These are phyloP conservation scores for Chondrostereum purpureum DNA, from an alignment of 1,284 basidiomycete genomes.

Conservation along the genomic window DNA sequence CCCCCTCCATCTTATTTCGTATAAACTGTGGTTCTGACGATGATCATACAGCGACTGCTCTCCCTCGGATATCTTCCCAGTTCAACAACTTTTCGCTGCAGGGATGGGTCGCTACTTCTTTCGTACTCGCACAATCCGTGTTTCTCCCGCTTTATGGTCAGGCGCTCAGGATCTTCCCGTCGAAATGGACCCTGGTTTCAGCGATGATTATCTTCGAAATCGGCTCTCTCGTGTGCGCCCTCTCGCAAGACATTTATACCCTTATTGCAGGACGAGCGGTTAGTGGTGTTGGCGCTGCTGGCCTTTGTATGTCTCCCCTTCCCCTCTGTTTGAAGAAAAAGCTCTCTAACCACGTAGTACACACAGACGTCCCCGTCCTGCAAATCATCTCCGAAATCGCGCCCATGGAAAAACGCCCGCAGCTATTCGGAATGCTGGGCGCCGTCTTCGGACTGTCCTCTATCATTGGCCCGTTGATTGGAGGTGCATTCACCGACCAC, in stretches of 20 bases:
- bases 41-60: neutral
- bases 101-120: conserved; percentile 35
- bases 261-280: conserved; percentile 44
- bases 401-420: conserved; percentile 7
- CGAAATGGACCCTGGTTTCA: conserved; percentile 35
- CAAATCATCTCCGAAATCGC: conserved; percentile 28
- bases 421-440: conserved; percentile 9
- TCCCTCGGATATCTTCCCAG: conserved; percentile 26
- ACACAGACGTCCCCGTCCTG: conserved; percentile 4
- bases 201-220: conserved; percentile 34
- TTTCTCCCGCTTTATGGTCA: conserved; percentile 23
- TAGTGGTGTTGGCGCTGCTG: conserved; percentile 23
- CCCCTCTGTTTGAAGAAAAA: conserved; percentile 19
- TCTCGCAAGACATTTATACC: conserved; percentile 27
- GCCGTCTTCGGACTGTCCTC: conserved; percentile 11
- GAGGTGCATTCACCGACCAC: conserved; percentile 12
- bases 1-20: neutral
- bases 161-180: conserved; percentile 24
- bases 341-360: neutral
- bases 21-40: too few relatives aligned
- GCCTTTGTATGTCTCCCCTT: conserved; percentile 19
- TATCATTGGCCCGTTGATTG: conserved; percentile 11
- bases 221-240: conserved; percentile 41
- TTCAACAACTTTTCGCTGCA: conserved; percentile 30
- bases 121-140: conserved; percentile 28